phyloP scores from a whole-genome alignment of 805 yeast species.

The Candida montana region DNA sequence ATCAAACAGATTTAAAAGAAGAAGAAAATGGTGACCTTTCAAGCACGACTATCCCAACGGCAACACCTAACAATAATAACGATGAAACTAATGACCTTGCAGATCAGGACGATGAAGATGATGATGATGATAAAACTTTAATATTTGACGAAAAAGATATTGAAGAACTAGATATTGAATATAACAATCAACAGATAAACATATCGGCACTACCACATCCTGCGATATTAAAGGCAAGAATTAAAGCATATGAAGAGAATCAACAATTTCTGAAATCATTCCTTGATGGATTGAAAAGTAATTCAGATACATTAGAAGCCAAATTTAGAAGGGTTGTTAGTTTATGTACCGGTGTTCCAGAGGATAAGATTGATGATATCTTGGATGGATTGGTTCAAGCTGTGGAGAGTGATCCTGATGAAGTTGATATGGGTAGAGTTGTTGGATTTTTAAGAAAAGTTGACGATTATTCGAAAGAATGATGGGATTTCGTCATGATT shows the following conservation, averaged over 20 bases:
- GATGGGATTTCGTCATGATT: background rate
- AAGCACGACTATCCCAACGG: background rate
- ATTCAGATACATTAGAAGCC: conserved; percentile 53
- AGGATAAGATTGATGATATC: conserved; percentile 71
- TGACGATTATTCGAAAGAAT: conserved; percentile 25
- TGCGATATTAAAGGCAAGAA: conserved; percentile 62
- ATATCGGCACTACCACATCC: conserved; percentile 29
- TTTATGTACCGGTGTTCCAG: conserved; percentile 83
- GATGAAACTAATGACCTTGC: background rate
- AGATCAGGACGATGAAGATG: background rate
- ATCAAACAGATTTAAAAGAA: conserved; percentile 6
- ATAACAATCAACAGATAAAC: conserved; percentile 19
- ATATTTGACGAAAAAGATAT: conserved; percentile 8
- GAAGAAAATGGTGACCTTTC: conserved; percentile 14
- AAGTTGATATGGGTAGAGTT: conserved; percentile 52
- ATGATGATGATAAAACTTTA: conserved; percentile 4
- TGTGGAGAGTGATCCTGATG: conserved; percentile 80
- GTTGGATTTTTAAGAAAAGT: conserved; percentile 50
- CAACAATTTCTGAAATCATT: conserved; percentile 50
- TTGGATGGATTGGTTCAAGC: conserved; percentile 84
- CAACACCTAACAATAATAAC: background rate
- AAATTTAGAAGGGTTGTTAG: conserved; percentile 88
- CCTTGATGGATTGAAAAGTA: conserved; percentile 45
- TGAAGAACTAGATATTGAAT: conserved; percentile 7
- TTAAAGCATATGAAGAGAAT: conserved; percentile 73